Evolutionary conservation across 441 rosid genomes (phyloP), one percentile per base, ranked within the genome.

Genomic region (Sinapis alba): DNA sequence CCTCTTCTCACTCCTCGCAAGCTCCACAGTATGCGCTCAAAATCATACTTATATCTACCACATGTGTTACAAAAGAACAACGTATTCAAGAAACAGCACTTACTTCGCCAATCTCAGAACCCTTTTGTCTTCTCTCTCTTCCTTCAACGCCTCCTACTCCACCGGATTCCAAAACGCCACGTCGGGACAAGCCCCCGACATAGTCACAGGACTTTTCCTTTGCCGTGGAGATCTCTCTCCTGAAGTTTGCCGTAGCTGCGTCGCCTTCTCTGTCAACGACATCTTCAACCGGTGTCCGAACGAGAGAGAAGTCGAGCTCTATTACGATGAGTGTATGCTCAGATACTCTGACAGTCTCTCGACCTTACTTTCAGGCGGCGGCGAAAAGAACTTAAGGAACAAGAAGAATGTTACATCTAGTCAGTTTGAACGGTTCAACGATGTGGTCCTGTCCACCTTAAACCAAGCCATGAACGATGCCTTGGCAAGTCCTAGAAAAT

Each of bases 151-250:
- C 50, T 43, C 50, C 15, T 43, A 43, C 50, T 43, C 18, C 6
- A 43, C 50, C 50, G 50, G 50, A 43, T 43, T 43, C 18, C 68
- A 65, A 1, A 77, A 13, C 64, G 64, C 73, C 23, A 63, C 68
- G 8, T 68, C 3, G 1, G 80, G 77, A 5, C 58, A 43, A 47
- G 26, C 7, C 1, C 41, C 72, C 10, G 63, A 77, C n/a, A 65
- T n/a, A 11, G 27, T 13, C 50, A 43, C 50, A 5, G 50, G 50
- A n/a, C n/a, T 43, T 11, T 43, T 43, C 50, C 50, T 43, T 0
- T 78, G 81, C 41, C 76, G 81, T 0, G 77, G 81, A 23, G 81
- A 78, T 9, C 0, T 34, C 0, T 34, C 58, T 0, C 73, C 69
- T 0, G 59, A 72, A 36, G 38, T 12, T 26, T 66, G 77, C 6